Evolutionary conservation across 306 rosid genomes (phyloP).

Genomic region (Alnus rubra): DNA sequence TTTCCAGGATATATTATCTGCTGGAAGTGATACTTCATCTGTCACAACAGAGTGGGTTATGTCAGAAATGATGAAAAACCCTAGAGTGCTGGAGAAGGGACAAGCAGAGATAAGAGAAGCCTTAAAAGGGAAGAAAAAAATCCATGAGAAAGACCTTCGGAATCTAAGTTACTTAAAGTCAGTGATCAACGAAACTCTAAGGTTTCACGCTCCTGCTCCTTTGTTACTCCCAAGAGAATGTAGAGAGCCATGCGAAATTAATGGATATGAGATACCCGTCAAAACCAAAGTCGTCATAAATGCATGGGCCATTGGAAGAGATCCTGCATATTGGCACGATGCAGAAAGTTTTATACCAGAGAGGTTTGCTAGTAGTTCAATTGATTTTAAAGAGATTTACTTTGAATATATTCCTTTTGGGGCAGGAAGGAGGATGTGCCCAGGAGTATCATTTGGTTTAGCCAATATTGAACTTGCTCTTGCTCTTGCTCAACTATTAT

Average conservation of each 20-base stretch:
- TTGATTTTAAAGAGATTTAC: slow-evolving; percentile 23
- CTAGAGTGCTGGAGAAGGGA: slow-evolving; percentile 27
- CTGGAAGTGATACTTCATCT: slow-evolving; percentile 36
- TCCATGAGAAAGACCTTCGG: slow-evolving; percentile 9
- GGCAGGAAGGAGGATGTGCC: slow-evolving; percentile 30
- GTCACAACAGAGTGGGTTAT: slow-evolving; percentile 34
- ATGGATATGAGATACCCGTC: slow-evolving; percentile 29
- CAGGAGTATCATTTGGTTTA: background rate
- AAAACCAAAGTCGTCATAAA: slow-evolving; percentile 35
- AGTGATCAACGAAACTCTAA: slow-evolving; percentile 34
- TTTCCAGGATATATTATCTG: slow-evolving; percentile 30
- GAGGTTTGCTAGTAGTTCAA: slow-evolving; percentile 17
- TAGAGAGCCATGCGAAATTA: slow-evolving; percentile 19
- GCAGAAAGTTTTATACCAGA: slow-evolving; percentile 40
- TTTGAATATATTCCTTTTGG: slow-evolving; percentile 39
- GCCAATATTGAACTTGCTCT: background rate
- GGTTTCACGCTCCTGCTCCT: slow-evolving; percentile 41
- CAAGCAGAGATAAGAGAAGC: slow-evolving; percentile 31
- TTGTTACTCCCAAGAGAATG: slow-evolving; percentile 42
- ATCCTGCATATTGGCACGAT: slow-evolving; percentile 31
- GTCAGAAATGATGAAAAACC: slow-evolving; percentile 35
- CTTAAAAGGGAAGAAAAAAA: slow-evolving; percentile 13
- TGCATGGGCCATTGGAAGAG: slow-evolving; percentile 47
- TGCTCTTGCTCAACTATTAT: background rate
- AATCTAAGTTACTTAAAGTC: slow-evolving; percentile 30